Base-by-base conservation (phyloP, 1,284 basidiomycete genomes). In the Meripilus lineatus region DNA sequence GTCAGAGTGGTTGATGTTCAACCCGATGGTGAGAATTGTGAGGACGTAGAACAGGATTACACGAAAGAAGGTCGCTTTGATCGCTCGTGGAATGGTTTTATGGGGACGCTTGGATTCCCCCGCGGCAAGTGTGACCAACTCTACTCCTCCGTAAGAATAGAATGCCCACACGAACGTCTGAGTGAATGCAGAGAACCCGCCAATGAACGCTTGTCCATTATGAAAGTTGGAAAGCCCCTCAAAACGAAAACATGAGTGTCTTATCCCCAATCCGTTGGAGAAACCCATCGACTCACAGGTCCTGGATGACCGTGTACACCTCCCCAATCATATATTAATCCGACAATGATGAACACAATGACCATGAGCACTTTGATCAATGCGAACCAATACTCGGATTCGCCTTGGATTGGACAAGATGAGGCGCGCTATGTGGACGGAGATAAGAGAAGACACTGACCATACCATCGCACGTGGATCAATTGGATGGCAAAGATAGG, bases 81-180 rank as follows among this genome's bases (percentile, higher is more conserved):
- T 78, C 0, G 85, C 85, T 18, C 72, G 70, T 20, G 84, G 84
- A 3, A 87, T 77, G 8, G 77, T 66, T 57, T 75, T 74, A 59
- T 73, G 70, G 0, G 83, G 82, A 50, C 71, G 72, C 45, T 71
- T 67, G 5, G 72, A 74, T 60, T 80, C 78, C 14, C 76, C 81
- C 11, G 81, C 81, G 11, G 82, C 80, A 21, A 78, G 48, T 54
- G 80, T 78, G 18, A 87, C 79, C 4, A 88, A 77, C 51, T 87
- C 84, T 23, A 84, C 81, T n/a, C 84, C 84, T 36, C 80, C 77
- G 62, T 77, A 87, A n/a, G 81, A 83, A 63, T 79, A 87, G 50
- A 79, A 79, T 3, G 75, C 77, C 43, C 65, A 78, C 14, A 76
- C 72, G 40, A 76, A 77, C 2, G 69, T 77, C 51, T 75, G 73